phyloP scores from a whole-genome alignment of 1,284 basidiomycete genomes.

The Veloboletus limbatus region DNA sequence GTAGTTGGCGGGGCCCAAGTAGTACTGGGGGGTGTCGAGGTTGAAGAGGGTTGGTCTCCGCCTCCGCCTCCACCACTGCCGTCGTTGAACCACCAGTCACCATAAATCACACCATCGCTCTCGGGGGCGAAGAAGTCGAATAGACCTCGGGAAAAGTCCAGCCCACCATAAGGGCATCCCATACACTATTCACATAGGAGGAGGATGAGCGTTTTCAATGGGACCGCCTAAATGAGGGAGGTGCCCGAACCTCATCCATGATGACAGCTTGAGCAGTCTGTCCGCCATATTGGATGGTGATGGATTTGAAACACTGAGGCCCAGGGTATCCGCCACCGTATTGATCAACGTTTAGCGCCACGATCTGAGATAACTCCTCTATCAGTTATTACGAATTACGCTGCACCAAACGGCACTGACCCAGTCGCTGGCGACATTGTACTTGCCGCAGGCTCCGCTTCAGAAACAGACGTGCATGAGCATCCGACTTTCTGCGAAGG shows the following conservation, averaged over 20 bases:
- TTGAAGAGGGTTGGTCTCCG: conserved; percentile 27
- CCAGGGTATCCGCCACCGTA: conserved; percentile 57
- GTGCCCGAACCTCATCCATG: conserved; percentile 56
- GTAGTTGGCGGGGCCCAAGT: conserved; percentile 28
- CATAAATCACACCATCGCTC: conserved; percentile 51
- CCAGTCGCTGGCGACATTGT: conserved; percentile 46
- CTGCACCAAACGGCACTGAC: conserved; percentile 40
- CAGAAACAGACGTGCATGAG: conserved; percentile 7
- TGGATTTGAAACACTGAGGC: conserved; percentile 57
- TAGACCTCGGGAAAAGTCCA: conserved; percentile 77
- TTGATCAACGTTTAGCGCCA: conserved; percentile 45
- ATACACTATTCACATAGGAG: conserved; percentile 49
- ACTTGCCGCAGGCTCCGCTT: conserved; percentile 56
- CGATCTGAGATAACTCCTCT: conserved; percentile 37
- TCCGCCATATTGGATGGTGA: conserved; percentile 65
- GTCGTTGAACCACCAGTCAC: conserved; percentile 53
- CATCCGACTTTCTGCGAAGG: not conserved
- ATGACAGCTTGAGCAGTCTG: conserved; percentile 61
- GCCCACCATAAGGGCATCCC: conserved; percentile 65
- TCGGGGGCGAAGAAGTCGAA: conserved; percentile 61
- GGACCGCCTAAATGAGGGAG: conserved; percentile 4
- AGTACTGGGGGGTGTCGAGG: conserved; percentile 22
- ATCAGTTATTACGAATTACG: conserved; percentile 5
- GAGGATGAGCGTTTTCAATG: conserved; percentile 4
- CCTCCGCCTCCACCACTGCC: conserved; percentile 32